phyloP scores from a whole-genome alignment of 257 asterid species.

The Nicotiana paniculata region DNA sequence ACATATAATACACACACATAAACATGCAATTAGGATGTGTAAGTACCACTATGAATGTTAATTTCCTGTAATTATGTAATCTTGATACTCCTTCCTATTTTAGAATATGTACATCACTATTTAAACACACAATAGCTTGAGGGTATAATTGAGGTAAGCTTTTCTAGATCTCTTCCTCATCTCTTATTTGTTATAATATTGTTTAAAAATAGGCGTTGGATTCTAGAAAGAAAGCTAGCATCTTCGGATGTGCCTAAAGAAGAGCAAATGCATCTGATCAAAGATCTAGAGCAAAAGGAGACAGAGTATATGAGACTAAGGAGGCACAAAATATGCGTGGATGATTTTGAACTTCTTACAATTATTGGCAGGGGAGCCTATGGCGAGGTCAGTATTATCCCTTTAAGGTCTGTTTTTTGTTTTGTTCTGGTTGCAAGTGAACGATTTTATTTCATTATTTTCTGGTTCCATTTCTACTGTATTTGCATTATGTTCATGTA shows the following conservation, averaged over 20 bases:
- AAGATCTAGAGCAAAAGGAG: conserved; percentile 91
- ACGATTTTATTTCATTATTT: neutral
- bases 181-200: conserved; percentile 6
- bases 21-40: neutral
- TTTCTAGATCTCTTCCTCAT: conserved; percentile 5
- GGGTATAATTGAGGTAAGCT: neutral
- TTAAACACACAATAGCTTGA: neutral
- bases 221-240: conserved; percentile 84
- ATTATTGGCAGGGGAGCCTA: conserved; percentile 97
- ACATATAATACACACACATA: neutral
- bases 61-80: neutral
- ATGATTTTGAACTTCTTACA: conserved; percentile 93
- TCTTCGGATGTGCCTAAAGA: conserved; percentile 97
- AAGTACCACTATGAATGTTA: neutral
- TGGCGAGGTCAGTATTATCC: conserved; percentile 65
- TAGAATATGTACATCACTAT: neutral
- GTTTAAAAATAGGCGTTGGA: conserved; percentile 74
- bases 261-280: conserved; percentile 71
- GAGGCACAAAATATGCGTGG: conserved; percentile 92
- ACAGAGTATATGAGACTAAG: conserved; percentile 90
- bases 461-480: neutral
- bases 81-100: neutral
- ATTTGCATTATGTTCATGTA: neutral
- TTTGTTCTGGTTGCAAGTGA: neutral
- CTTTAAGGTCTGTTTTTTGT: neutral